These are phyloP conservation scores for Bolboschoenus planiculmis DNA, from an alignment of 176 grass and related monocot genomes.

Conservation along the genomic window DNA sequence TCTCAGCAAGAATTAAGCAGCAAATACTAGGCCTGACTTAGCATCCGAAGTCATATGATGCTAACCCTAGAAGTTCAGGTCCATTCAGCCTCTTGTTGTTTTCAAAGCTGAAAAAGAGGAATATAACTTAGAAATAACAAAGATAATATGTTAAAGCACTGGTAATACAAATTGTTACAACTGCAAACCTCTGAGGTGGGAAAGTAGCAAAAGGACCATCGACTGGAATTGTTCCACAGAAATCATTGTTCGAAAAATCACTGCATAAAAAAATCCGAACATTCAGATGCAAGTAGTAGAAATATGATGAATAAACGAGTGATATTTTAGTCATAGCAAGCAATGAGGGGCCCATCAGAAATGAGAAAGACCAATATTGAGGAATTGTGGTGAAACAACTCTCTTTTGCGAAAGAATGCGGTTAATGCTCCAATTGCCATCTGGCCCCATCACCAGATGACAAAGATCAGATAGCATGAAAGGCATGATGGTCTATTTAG, in stretches of 20 bases:
- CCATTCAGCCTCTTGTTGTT: conserved; percentile 97
- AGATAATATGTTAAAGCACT: background rate
- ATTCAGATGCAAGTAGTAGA: background rate
- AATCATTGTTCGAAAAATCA: conserved; percentile 91
- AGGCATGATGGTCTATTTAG: background rate
- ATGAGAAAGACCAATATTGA: background rate
- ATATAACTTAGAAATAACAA: background rate
- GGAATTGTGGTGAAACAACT: background rate
- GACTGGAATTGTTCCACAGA: conserved; percentile 91
- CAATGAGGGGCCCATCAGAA: background rate
- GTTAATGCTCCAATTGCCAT: background rate
- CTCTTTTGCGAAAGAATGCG: background rate
- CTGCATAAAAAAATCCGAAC: conserved; percentile 18
- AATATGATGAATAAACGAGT: background rate
- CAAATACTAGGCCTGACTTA: conserved; percentile 11
- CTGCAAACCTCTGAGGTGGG: conserved; percentile 56
- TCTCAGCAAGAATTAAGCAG: background rate
- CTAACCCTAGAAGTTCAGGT: conserved; percentile 83
- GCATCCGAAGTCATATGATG: conserved; percentile 81
- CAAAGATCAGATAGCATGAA: background rate
- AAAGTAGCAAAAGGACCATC: conserved; percentile 91
- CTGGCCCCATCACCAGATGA: background rate
- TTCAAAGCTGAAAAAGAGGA: conserved; percentile 62
- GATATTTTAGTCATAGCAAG: background rate
- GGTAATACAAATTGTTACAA: background rate